Evolutionary conservation across 2,329 filamentous ascomycete genomes (phyloP), one percentile per base, ranked within the genome.

Genomic region (Fusarium mangiferae): DNA sequence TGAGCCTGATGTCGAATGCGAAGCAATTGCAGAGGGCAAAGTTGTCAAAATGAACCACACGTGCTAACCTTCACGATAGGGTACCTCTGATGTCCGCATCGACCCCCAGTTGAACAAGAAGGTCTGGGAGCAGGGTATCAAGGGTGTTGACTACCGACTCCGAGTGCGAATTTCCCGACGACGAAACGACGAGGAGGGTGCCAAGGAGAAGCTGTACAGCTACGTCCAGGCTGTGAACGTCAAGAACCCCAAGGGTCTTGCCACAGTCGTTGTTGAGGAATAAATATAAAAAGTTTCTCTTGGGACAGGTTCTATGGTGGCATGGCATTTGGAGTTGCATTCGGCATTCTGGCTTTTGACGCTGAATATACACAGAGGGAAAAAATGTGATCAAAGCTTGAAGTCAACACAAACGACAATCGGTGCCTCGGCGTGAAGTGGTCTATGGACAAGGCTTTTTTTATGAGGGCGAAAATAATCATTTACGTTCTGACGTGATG

Each of bases 71-170:
- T 30, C 3, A 52, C 26, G 14, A 30, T 80, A 99, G 96, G 96
- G 96, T 85, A 99, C 96, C 88, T 87, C 90, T 83, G 96, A 99
- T 85, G 96, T 99, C 88, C 96, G 96, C 82, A 88, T 99, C 84
- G 96, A 99, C 91, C 96, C 96, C 83, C 93, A 96, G 89, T 89
- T 99, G 84, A 99, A 99, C 93, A 99, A 99, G 94, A 98, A 99
- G 92, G 96, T 99, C 86, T 99, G 96, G 96, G 96, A 99, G 89
- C 90, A 93, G 84, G 96, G 96, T 87, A 92, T 99, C 90, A 99
- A 98, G 94, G 97, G 96, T 83, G 95, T 98, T 80, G 94, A 96
- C 80, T 98, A 93, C 93, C 93, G 97, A 87, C 90, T 99, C 82
- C 96, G 96, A 83, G 92, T 99, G 84, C 95, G 97, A 88, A 98